Base-by-base conservation (phyloP, 768 basidiomycete species). In the Wakefieldia striispora region DNA sequence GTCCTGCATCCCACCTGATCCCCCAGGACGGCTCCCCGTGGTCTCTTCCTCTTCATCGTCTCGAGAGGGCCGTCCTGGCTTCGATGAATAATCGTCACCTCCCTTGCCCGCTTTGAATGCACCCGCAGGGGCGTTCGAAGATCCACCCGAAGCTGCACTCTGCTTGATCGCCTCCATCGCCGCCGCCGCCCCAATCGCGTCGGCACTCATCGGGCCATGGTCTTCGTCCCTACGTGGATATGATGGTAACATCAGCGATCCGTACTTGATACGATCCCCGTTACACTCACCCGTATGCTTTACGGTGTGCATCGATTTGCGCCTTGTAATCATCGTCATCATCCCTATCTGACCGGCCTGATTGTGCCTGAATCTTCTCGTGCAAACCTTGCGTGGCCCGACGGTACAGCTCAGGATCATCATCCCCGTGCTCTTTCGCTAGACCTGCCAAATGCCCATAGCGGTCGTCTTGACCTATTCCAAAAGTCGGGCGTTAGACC, bases 141-240 rank as follows among this genome's bases (percentile, higher is more conserved):
- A 27, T 19, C 27, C 26, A 31, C 21, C 40, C 16, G 24, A 8
- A 12, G 46, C 40, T 8, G 58, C 58, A 17, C 67, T 53, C 31
- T 69, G 56, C 36, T 69, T 67, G 17, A 67, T 23, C 1, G 66
- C 66, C 19, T 67, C 66, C 42, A 67, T 49, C n/a, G 66, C 66
- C 9, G 66, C 66, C 3, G 66, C 66, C 4, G 57, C 49, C 1
- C 66, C 66, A 24, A 67, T 67, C 27, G 54, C 16, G 13, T 67
- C 54, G 2, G 51, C 26, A 19, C 51, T 56, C 67, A 68, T 66
- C n/a, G 63, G 63, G 19, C 49, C 62, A 19, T 60, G 45, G 33
- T 63, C 47, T 3, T 55, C 55, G 8, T 31, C 47, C 29, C 57
- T 68, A 31, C 40, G 13, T 24, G 20, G 23, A 39, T 41, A 20